A percentile compares a stretch with the other conserved stretches of the same genome.
Evolutionary conservation across 2,329 filamentous ascomycete species (phyloP).

Genomic region (Colletotrichum cuscutae): DNA sequence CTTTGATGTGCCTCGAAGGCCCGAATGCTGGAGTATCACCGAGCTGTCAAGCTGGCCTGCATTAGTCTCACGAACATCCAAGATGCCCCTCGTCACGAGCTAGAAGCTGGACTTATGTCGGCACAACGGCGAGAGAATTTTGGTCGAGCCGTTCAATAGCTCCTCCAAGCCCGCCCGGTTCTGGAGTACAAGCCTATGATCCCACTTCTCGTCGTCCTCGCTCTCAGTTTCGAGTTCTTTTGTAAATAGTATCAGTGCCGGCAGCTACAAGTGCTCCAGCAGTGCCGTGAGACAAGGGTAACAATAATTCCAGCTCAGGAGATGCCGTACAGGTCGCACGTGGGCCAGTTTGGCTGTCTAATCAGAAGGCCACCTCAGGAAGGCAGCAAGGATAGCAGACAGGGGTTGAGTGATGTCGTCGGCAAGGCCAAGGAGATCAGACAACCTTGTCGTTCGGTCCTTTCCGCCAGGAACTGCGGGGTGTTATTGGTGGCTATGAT

Average conservation of each 20-base stretch:
- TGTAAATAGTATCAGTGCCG: neutral
- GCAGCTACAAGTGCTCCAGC: neutral
- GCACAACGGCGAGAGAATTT: neutral
- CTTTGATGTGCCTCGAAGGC: constrained; percentile 30
- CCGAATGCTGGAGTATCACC: constrained; percentile 32
- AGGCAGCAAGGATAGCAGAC: constrained; percentile 8
- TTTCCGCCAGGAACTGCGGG: constrained; percentile 24
- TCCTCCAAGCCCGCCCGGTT: neutral
- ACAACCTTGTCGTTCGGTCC: constrained; percentile 27
- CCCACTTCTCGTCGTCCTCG: neutral
- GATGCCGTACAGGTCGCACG: constrained; percentile 15
- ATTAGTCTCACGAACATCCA: constrained; percentile 19
- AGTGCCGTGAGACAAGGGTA: neutral
- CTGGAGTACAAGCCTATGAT: neutral
- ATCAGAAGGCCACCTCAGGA: neutral
- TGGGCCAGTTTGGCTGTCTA: neutral
- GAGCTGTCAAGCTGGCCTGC: constrained; percentile 29
- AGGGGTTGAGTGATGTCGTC: constrained; percentile 26
- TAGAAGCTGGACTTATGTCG: constrained; percentile 15
- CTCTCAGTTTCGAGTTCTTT: neutral
- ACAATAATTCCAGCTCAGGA: neutral
- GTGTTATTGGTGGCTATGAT: constrained; percentile 23
- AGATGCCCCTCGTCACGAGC: neutral
- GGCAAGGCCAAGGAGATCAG: constrained; percentile 31
- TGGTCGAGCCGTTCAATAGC: neutral